Percentiles rank a stretch among this genome's conserved stretches.
These are phyloP conservation scores for Nigrospora sphaerica DNA, from an alignment of 2,329 filamentous ascomycete species.

Conservation along the genomic window DNA sequence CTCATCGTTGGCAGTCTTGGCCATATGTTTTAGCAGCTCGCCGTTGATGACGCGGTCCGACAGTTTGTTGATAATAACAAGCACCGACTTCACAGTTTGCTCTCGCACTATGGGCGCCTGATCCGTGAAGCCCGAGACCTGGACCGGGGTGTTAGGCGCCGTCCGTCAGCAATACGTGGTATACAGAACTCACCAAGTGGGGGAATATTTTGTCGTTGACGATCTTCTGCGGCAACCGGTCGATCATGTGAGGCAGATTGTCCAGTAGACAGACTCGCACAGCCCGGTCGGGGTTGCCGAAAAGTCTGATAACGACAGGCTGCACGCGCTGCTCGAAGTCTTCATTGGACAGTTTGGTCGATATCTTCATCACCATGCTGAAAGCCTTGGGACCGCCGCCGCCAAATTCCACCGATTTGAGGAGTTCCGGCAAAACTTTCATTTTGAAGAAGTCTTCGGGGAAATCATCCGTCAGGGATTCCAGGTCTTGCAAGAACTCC, in stretches of 20 bases:
- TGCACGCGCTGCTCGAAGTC: constrained; percentile 82
- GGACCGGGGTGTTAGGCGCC: constrained; percentile 16
- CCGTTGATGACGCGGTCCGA: constrained; percentile 92
- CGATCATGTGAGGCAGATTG: constrained; percentile 84
- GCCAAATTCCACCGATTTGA: constrained; percentile 99
- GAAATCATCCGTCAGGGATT: constrained; percentile 84
- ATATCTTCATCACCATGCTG: constrained; percentile 81
- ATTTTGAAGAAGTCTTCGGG: constrained; percentile 98
- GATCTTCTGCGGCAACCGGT: constrained; percentile 76
- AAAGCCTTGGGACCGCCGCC: constrained; percentile 92
- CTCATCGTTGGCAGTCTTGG: constrained; percentile 95
- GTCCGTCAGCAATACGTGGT: not conserved
- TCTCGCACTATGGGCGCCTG: constrained; percentile 85
- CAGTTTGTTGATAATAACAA: constrained; percentile 80
- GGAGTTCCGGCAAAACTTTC: constrained; percentile 87
- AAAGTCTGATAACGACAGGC: constrained; percentile 80
- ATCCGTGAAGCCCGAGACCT: constrained; percentile 94
- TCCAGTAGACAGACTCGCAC: constrained; percentile 88
- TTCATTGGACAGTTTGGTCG: constrained; percentile 76
- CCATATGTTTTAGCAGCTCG: constrained; percentile 81
- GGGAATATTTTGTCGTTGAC: constrained; percentile 98
- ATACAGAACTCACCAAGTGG: constrained; percentile 58
- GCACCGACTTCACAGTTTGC: constrained; percentile 90
- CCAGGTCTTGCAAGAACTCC: constrained; percentile 78
- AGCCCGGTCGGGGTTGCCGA: constrained; percentile 84